phyloP scores from a whole-genome alignment of 768 basidiomycete genomes.

The Amanita exitialis region DNA sequence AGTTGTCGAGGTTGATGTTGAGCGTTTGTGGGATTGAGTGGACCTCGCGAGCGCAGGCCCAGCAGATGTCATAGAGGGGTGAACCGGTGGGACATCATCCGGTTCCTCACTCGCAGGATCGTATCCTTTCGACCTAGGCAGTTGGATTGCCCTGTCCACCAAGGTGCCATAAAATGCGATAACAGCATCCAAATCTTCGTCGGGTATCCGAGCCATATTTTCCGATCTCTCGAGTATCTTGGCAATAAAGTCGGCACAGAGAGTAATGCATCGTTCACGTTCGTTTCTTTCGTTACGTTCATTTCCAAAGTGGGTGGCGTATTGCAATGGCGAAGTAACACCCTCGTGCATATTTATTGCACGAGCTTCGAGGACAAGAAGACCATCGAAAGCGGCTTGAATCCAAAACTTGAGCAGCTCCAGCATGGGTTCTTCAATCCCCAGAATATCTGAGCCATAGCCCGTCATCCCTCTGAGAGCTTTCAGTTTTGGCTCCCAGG shows the following conservation, averaged over 20 bases:
- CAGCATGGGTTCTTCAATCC: constrained; percentile 52
- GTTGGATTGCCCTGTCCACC: constrained; percentile 41
- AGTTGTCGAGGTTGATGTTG: constrained; percentile 15
- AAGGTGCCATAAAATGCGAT: constrained; percentile 51
- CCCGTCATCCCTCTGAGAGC: constrained; percentile 57
- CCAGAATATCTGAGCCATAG: constrained; percentile 48
- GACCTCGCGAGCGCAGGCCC: not conserved
- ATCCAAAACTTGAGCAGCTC: constrained; percentile 57
- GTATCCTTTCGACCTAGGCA: constrained; percentile 14
- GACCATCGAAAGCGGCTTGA: constrained; percentile 49
- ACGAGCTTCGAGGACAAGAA: constrained; percentile 16
- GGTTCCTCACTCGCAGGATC: constrained; percentile 4
- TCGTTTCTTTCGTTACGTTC: constrained; percentile 30
- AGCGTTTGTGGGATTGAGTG: not conserved
- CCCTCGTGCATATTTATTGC: constrained; percentile 8
- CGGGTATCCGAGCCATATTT: constrained; percentile 50
- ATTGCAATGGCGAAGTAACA: constrained; percentile 6
- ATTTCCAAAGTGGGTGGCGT: constrained; percentile 16
- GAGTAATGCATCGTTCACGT: constrained; percentile 48
- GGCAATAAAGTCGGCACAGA: constrained; percentile 49
- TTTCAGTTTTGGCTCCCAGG: constrained; percentile 64
- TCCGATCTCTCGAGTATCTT: constrained; percentile 38
- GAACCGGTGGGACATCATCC: constrained; percentile 4
- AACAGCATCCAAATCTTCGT: constrained; percentile 44
- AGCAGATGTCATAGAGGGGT: not conserved